A percentile compares a stretch with the other conserved stretches of the same genome.
Evolutionary conservation across 441 rosid genomes (phyloP).

Genomic region (Euphorbia schlechtendalii): DNA sequence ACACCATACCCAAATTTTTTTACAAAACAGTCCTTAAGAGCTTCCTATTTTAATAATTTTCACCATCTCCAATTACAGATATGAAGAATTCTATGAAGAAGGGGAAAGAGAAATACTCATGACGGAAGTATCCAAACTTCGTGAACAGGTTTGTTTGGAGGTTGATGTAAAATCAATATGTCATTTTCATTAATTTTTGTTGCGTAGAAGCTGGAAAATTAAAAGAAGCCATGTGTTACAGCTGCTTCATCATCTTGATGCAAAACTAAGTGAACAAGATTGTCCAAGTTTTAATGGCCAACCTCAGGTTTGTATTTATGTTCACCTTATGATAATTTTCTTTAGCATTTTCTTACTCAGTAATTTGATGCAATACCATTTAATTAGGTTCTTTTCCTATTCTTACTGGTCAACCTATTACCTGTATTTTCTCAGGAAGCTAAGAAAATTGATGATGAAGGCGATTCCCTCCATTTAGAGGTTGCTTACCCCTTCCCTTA

Average conservation of each 20-base stretch:
- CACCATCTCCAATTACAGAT: slow-evolving; percentile 41
- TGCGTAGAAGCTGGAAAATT: slow-evolving; percentile 19
- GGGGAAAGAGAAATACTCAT: slow-evolving; percentile 87
- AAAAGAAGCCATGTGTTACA: slow-evolving; percentile 25
- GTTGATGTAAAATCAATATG: slow-evolving; percentile 7
- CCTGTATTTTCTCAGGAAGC: slow-evolving; percentile 41
- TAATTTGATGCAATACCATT: slow-evolving; percentile 8
- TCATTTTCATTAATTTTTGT: slow-evolving; percentile 17
- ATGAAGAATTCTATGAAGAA: slow-evolving; percentile 95
- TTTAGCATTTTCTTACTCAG: slow-evolving; percentile 6
- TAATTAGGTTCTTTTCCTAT: neutral
- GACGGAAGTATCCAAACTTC: slow-evolving; percentile 64
- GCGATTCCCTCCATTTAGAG: slow-evolving; percentile 53
- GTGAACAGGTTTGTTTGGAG: slow-evolving; percentile 61
- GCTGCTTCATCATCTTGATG: slow-evolving; percentile 67
- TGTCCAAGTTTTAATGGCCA: slow-evolving; percentile 30
- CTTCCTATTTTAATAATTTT: slow-evolving; percentile 15
- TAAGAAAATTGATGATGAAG: slow-evolving; percentile 38
- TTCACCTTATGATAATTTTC: neutral
- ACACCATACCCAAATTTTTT: neutral
- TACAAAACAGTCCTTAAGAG: slow-evolving; percentile 5
- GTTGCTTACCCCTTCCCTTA: slow-evolving; percentile 35
- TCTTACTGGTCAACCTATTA: slow-evolving; percentile 7
- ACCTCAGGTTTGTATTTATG: slow-evolving; percentile 43
- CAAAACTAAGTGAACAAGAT: slow-evolving; percentile 36